phyloP scores from a whole-genome alignment of 306 rosid species.

The Fagus crenata region DNA sequence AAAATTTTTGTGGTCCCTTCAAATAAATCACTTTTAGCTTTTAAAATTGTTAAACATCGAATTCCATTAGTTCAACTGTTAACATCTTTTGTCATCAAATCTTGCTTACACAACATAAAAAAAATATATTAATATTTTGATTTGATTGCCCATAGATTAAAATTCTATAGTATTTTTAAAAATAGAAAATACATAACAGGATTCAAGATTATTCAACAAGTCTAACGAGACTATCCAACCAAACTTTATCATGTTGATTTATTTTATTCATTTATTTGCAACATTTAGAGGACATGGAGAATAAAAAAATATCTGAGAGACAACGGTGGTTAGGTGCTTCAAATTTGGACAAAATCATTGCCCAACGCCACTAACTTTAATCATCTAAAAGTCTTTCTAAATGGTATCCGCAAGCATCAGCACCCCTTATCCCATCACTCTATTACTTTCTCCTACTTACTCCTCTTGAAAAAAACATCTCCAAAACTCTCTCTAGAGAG shows the following conservation, averaged over 20 bases:
- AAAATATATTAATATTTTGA: no score
- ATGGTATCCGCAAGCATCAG: conserved; percentile 52
- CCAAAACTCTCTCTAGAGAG: conserved; percentile 15
- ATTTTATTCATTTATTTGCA: conserved; percentile 30
- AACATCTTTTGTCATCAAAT: no score
- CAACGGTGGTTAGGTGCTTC: conserved; percentile 58
- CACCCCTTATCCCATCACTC: conserved; percentile 33
- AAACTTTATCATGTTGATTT: not conserved
- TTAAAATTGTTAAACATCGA: accelerated
- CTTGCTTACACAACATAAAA: no score
- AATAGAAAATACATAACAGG: not conserved
- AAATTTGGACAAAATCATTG: conserved; percentile 63
- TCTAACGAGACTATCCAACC: not conserved
- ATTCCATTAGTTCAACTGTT: no score
- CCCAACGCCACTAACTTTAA: conserved; percentile 42
- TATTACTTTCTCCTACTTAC: conserved; percentile 15
- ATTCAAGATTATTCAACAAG: not conserved
- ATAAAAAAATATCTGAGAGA: conserved; percentile 23
- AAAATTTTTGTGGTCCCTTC: no score
- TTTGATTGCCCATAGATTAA: no score
- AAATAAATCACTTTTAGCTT: no score
- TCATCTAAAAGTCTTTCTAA: conserved; percentile 47
- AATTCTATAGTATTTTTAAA: no score
- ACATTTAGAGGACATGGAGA: conserved; percentile 9
- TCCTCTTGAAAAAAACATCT: conserved; percentile 11